A percentile compares a stretch with the other conserved stretches of the same genome.
These are phyloP conservation scores for Nemania diffusa DNA, from an alignment of 2,329 filamentous ascomycete genomes.

Conservation along the genomic window DNA sequence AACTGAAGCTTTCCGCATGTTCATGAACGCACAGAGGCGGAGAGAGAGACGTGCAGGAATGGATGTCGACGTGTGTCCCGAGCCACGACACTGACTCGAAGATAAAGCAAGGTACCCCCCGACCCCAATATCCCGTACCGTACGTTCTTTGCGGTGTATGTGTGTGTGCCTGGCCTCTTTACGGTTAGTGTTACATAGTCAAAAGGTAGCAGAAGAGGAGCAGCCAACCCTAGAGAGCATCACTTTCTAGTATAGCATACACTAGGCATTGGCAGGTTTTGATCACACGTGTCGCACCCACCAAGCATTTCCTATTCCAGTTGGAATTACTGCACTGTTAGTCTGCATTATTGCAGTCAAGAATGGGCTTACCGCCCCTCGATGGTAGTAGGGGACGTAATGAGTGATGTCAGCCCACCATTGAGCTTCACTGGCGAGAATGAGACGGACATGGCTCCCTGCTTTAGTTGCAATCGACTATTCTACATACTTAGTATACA, in stretches of 20 bases:
- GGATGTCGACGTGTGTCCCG: conserved; percentile 14
- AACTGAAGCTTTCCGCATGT: background rate
- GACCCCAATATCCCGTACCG: conserved; percentile 15
- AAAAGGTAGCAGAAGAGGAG: background rate
- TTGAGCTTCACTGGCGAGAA: conserved; percentile 13
- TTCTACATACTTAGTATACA: background rate
- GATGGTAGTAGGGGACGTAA: conserved; percentile 3
- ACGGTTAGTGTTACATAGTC: conserved; percentile 2
- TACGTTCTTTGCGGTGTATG: conserved; percentile 18
- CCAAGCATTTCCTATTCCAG: conserved; percentile 19
- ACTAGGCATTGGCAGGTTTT: background rate
- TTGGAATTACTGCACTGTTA: conserved; percentile 18
- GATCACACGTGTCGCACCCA: conserved; percentile 19
- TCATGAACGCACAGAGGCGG: background rate
- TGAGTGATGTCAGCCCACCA: conserved; percentile 29
- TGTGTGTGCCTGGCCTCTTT: background rate
- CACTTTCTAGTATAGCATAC: conserved; percentile 13
- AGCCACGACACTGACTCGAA: conserved; percentile 23
- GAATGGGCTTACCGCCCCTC: conserved; percentile 8
- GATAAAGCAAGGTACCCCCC: conserved; percentile 32
- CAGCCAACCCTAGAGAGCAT: background rate
- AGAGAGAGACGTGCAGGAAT: conserved; percentile 13
- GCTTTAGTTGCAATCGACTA: conserved; percentile 5
- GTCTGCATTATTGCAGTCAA: conserved; percentile 5
- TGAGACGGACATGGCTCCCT: conserved; percentile 27